Evolutionary conservation across 73 alveolate genomes (phyloP).

Genomic region (Stentor roeselii): DNA sequence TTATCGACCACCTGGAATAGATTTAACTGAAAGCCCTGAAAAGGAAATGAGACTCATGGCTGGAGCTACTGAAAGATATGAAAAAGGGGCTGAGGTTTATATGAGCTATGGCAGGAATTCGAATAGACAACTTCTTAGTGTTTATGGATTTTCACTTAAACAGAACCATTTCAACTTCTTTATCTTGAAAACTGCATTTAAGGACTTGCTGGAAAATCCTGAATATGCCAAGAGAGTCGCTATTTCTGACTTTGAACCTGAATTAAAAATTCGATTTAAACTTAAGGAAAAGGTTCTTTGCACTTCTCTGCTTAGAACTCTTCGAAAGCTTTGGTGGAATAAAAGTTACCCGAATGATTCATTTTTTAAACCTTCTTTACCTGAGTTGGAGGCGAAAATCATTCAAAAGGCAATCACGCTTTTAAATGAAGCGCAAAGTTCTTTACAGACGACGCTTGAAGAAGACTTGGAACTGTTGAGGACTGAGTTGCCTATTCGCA

Average conservation of each 20-base stretch:
- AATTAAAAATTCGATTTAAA: neutral
- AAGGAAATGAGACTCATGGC: neutral
- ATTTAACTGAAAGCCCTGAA: neutral
- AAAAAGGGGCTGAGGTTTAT: slow-evolving; percentile 22
- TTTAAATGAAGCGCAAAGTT: neutral
- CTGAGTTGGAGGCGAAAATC: neutral
- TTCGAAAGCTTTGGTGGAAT: neutral
- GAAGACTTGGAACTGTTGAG: neutral
- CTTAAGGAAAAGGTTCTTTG: neutral
- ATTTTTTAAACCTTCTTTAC: neutral
- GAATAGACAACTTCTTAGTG: neutral
- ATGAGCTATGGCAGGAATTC: slow-evolving; percentile 26
- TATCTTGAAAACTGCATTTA: neutral
- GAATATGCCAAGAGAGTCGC: neutral
- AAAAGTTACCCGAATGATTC: neutral
- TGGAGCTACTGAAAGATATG: slow-evolving; percentile 15
- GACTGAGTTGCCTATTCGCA: neutral
- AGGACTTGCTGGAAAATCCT: neutral
- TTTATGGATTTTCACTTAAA: slow-evolving; percentile 12
- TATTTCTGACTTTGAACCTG: neutral
- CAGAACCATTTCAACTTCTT: neutral
- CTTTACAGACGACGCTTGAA: slow-evolving; percentile 1
- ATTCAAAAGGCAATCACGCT: neutral
- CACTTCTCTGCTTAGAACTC: neutral
- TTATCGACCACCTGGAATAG: neutral